Conservation (phyloP, 768 basidiomycete species). For the Suillus cothurnatus region DNA sequence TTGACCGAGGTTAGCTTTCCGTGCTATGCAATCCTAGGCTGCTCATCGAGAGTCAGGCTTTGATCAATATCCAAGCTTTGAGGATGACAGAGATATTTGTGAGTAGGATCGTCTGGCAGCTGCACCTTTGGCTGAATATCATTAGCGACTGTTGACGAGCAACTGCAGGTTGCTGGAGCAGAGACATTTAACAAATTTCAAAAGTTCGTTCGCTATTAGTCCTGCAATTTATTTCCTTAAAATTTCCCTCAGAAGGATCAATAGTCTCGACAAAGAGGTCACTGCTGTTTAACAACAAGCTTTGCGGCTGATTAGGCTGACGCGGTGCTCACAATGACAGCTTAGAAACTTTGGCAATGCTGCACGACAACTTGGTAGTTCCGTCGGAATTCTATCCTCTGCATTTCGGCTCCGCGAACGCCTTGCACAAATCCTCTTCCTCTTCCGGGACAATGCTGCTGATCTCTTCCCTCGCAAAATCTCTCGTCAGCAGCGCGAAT, state of each 20-base stretch:
- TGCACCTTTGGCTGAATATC: neutral
- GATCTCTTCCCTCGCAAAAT: conserved; percentile 76
- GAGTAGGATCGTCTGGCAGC: conserved; percentile 34
- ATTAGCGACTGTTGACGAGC: conserved; percentile 66
- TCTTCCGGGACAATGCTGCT: conserved; percentile 76
- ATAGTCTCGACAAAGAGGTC: conserved; percentile 68
- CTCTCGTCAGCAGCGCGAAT: conserved; percentile 42
- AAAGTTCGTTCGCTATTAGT: conserved; percentile 40
- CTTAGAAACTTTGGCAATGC: conserved; percentile 78
- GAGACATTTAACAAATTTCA: conserved; percentile 66
- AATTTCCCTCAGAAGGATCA: conserved; percentile 47
- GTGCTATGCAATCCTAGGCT: neutral
- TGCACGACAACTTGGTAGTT: conserved; percentile 74
- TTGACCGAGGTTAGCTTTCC: conserved; percentile 17
- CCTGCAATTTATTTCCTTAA: conserved; percentile 7
- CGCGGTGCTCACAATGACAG: conserved; percentile 34
- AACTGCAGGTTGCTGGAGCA: conserved; percentile 67
- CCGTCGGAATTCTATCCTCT: conserved; percentile 75
- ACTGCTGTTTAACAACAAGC: neutral
- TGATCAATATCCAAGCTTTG: conserved; percentile 49
- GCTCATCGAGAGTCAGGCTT: conserved; percentile 29
- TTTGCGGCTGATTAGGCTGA: neutral
- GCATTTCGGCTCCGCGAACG: conserved; percentile 72
- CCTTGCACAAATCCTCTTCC: conserved; percentile 64
- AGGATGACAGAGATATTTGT: conserved; percentile 70